Evolutionary conservation across 2,329 filamentous ascomycete species (phyloP).

Genomic region (Talaromyces albobiverticillius): DNA sequence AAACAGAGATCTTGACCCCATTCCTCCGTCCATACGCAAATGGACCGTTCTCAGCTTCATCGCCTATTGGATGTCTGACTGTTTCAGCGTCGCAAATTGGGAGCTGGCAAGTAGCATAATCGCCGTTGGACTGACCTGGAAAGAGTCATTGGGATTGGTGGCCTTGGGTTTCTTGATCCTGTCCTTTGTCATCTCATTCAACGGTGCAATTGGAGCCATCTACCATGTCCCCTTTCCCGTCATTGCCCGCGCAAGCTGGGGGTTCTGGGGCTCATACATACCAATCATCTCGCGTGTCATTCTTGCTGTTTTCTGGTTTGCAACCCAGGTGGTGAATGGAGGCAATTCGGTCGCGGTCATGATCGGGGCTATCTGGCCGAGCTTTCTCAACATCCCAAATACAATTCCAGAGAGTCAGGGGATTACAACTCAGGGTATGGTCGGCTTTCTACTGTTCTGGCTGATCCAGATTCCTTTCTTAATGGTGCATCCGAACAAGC

Average conservation of each 20-base stretch:
- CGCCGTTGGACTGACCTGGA: slow-evolving; percentile 53
- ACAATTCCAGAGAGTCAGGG: slow-evolving; percentile 39
- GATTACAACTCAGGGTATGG: slow-evolving; percentile 46
- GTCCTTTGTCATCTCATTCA: slow-evolving; percentile 59
- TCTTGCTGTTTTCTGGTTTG: slow-evolving; percentile 61
- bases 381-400: slow-evolving; percentile 36
- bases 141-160: slow-evolving; percentile 50
- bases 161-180: slow-evolving; percentile 53
- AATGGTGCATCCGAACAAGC: slow-evolving; percentile 41
- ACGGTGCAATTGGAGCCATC: slow-evolving; percentile 53
- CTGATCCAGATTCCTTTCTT: slow-evolving; percentile 45
- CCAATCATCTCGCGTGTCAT: slow-evolving; percentile 54
- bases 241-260: slow-evolving; percentile 55
- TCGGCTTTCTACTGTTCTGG: slow-evolving; percentile 45
- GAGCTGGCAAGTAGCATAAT: slow-evolving; percentile 52
- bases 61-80: slow-evolving; percentile 52
- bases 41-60: neutral
- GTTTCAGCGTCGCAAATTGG: slow-evolving; percentile 55
- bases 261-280: slow-evolving; percentile 57
- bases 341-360: slow-evolving; percentile 53
- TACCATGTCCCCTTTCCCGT: slow-evolving; percentile 58
- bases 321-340: slow-evolving; percentile 64
- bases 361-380: slow-evolving; percentile 53
- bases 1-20: slow-evolving; percentile 1
- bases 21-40: neutral